phyloP scores from a whole-genome alignment of 2,329 filamentous ascomycete species.

The Pseudogymnoascus sp. region DNA sequence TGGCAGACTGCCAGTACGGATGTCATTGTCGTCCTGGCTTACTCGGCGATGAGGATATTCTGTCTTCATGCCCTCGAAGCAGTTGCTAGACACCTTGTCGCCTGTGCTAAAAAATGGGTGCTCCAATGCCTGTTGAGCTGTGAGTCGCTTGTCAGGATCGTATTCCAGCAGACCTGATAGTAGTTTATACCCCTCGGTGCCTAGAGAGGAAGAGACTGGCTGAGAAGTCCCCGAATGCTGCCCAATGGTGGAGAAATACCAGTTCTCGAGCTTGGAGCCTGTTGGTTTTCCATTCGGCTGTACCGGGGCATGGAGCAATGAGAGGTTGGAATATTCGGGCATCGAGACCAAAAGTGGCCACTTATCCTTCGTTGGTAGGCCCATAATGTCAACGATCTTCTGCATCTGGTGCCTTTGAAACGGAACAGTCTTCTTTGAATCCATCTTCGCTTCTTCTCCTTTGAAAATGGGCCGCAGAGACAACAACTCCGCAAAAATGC shows the following conservation, averaged over 20 bases:
- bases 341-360: slow-evolving; percentile 81
- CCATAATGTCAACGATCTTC: slow-evolving; percentile 95
- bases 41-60: slow-evolving; percentile 88
- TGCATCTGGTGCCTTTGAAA: slow-evolving; percentile 99
- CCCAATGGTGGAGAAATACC: slow-evolving; percentile 64
- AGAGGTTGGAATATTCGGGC: slow-evolving; percentile 75
- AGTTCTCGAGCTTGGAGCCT: slow-evolving; percentile 56
- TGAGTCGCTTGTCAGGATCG: slow-evolving; percentile 80
- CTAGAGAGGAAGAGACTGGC: slow-evolving; percentile 46
- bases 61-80: slow-evolving; percentile 80
- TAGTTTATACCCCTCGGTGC: slow-evolving; percentile 71
- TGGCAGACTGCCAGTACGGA: slow-evolving; percentile 77
- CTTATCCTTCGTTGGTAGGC: slow-evolving; percentile 75
- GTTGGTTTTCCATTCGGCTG: slow-evolving; percentile 26
- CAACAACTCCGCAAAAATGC: slow-evolving; percentile 92
- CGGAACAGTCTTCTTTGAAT: slow-evolving; percentile 92
- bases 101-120: slow-evolving; percentile 79
- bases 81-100: slow-evolving; percentile 65
- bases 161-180: slow-evolving; percentile 82
- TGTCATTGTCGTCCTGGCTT: slow-evolving; percentile 92
- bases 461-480: slow-evolving; percentile 94
- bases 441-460: slow-evolving; percentile 98
- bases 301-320: slow-evolving; percentile 43
- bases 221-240: slow-evolving; percentile 35
- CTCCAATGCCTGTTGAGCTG: slow-evolving; percentile 78